phyloP scores from a whole-genome alignment of 1,139 yeast genomes.

The Protomyces inouyei region DNA sequence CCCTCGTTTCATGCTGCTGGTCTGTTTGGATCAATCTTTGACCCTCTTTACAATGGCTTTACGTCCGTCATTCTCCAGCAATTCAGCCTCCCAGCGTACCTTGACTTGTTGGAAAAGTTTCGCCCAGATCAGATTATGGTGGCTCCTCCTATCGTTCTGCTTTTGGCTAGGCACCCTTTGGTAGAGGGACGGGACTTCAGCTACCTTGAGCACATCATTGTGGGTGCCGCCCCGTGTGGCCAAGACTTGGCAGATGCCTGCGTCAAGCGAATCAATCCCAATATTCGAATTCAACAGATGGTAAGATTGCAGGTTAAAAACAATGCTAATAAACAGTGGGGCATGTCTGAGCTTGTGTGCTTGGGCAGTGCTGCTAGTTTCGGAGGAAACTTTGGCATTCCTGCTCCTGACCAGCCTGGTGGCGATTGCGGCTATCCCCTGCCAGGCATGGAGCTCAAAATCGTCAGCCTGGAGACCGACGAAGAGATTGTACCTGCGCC shows the following conservation, averaged over 20 bases:
- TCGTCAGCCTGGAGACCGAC: conserved; percentile 52
- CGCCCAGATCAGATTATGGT: conserved; percentile 36
- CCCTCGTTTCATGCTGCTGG: conserved; percentile 44
- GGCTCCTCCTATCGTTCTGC: conserved; percentile 44
- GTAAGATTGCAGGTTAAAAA: not conserved
- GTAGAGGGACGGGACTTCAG: conserved; percentile 37
- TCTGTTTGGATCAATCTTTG: conserved; percentile 36
- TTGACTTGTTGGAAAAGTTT: conserved; percentile 36
- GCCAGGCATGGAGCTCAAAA: conserved; percentile 44
- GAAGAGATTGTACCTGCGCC: conserved; percentile 42
- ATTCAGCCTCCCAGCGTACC: conserved; percentile 39
- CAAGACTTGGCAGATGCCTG: conserved; percentile 34
- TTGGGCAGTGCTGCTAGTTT: not conserved
- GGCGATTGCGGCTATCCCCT: conserved; percentile 45
- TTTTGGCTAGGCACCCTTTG: conserved; percentile 41
- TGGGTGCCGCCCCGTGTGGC: conserved; percentile 44
- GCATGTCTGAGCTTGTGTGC: conserved; percentile 63
- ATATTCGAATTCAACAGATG: not conserved
- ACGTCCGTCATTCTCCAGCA: conserved; percentile 37
- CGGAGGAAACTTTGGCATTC: conserved; percentile 31
- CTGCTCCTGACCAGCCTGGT: conserved; percentile 38
- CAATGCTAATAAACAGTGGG: conserved; percentile 46
- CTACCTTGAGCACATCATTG: conserved; percentile 33
- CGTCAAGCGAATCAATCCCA: conserved; percentile 7
- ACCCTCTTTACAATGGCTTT: conserved; percentile 34